Evolutionary conservation across 768 basidiomycete genomes (phyloP), one percentile per base, ranked within the genome.

Genomic region (Clathrus columnatus): DNA sequence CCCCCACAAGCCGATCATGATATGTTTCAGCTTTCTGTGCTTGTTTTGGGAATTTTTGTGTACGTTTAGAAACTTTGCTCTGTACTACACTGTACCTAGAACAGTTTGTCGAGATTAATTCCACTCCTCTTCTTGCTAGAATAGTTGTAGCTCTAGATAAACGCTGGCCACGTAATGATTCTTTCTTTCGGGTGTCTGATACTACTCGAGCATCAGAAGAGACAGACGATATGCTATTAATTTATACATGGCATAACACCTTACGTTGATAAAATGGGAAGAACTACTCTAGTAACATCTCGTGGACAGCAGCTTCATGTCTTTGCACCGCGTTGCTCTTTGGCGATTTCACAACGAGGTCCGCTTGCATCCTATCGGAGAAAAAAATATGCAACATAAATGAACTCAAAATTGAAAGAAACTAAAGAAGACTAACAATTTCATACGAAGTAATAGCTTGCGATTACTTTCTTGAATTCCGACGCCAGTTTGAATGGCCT

Each of bases 391-490:
- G 32, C 53, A 23, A 48, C 7, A 23, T 20, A 27, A 29, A 4
- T 56, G 28, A 3, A 27, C 23, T 18, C 17, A 20, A 27, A 50
- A 29, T 20, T 14, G 18, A 52, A 42, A 50, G 29, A 17, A 30
- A 42, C 29, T 36, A 49, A 61, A 28, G n/a, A n/a, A 41, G 8
- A 73, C 88, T 65, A 60, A 93, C 91, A 95, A 66, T 60, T 80
- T 76, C 84, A 94, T 87, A 23, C 91, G 76, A 52, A 92, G 69
- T n/a, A 92, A 68, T 18, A 92, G 70, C 67, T 90, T 91, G 58
- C 83, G 73, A 60, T 91, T 91, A 30, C 83, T 75, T 10, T 78
- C 72, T 63, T 86, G 81, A 54, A 89, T 88, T 18, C 85, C 81
- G 26, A 73, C 71, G 2, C 87, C 91, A 0, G 81, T 77, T 67